These are phyloP conservation scores for Coleophoma crateriformis DNA, from an alignment of 2,329 filamentous ascomycete genomes.

Conservation along the genomic window DNA sequence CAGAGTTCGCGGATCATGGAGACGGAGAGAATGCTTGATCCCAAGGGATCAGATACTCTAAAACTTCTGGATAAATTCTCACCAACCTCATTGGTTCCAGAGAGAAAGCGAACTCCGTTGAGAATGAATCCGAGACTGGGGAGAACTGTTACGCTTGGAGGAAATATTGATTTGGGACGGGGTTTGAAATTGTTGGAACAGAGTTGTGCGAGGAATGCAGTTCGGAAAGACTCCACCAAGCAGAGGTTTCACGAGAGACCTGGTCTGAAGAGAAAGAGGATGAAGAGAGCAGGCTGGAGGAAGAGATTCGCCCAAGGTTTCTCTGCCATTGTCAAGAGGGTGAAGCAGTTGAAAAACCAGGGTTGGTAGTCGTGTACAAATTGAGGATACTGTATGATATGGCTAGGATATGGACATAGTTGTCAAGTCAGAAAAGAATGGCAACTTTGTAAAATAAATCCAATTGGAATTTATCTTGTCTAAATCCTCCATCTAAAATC, in stretches of 20 bases:
- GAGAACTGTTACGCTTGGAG: not conserved
- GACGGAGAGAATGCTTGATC: not conserved
- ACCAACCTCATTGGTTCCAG: too few relatives aligned
- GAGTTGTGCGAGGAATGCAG: conserved; percentile 45
- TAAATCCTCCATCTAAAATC: not conserved
- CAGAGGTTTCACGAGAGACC: conserved; percentile 72
- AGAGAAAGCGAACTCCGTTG: not conserved
- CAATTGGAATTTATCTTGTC: too few relatives aligned
- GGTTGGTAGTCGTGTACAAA: conserved; percentile 58
- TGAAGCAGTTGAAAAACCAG: conserved; percentile 66
- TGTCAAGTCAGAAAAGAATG: not conserved
- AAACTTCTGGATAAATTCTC: too few relatives aligned
- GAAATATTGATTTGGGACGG: conserved; percentile 17
- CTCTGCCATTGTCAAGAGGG: conserved; percentile 55
- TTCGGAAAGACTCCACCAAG: conserved; percentile 46
- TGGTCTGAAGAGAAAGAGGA: conserved; percentile 72
- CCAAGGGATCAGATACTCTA: too few relatives aligned
- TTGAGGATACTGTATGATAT: not conserved
- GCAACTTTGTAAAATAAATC: too few relatives aligned
- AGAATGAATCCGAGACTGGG: not conserved
- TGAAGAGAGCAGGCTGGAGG: conserved; percentile 65
- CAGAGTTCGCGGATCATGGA: conserved; percentile 1
- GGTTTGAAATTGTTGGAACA: conserved; percentile 30
- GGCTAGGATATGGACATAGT: not conserved
- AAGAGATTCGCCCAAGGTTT: conserved; percentile 65